Conservation (phyloP, 495 filamentous ascomycete species). For the Terfezia claveryi region DNA sequence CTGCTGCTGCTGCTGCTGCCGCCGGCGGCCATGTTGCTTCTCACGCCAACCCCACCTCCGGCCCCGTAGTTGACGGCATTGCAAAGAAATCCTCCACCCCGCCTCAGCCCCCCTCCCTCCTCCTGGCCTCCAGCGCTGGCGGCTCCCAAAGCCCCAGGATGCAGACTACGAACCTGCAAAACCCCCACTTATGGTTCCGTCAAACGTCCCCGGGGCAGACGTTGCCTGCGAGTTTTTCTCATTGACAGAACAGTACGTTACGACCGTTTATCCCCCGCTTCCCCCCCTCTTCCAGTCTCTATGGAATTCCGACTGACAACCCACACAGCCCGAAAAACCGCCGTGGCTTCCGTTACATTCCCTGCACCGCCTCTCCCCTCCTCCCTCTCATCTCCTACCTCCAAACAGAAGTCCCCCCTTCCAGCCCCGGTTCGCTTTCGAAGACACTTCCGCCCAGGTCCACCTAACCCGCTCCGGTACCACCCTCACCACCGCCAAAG, state of each 20-base stretch:
- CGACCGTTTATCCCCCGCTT: background rate
- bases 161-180: slow-evolving; percentile 19
- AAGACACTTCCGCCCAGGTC: slow-evolving; percentile 66
- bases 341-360: slow-evolving; percentile 52
- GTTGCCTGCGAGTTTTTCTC: slow-evolving; percentile 32
- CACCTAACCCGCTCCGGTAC: slow-evolving; percentile 38
- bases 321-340: slow-evolving; percentile 57
- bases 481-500: slow-evolving; percentile 53
- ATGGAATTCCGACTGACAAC: slow-evolving; percentile 20
- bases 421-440: slow-evolving; percentile 63
- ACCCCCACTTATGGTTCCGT: slow-evolving; percentile 37
- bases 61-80: background rate
- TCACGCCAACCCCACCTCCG: background rate
- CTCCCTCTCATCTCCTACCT: slow-evolving; percentile 80
- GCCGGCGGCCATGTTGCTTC: background rate
- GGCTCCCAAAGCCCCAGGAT: slow-evolving; percentile 30
- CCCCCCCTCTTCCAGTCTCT: background rate
- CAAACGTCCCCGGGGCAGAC: slow-evolving; percentile 25
- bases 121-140: slow-evolving; percentile 33
- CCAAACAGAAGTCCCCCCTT: slow-evolving; percentile 63
- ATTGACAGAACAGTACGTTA: slow-evolving; percentile 41
- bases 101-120: background rate
- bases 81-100: background rate
- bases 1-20: slow-evolving; percentile 1
- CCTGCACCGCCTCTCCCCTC: slow-evolving; percentile 68